These are phyloP conservation scores for Dendrobium nobile DNA, from an alignment of 106 monocot species.

Conservation along the genomic window DNA sequence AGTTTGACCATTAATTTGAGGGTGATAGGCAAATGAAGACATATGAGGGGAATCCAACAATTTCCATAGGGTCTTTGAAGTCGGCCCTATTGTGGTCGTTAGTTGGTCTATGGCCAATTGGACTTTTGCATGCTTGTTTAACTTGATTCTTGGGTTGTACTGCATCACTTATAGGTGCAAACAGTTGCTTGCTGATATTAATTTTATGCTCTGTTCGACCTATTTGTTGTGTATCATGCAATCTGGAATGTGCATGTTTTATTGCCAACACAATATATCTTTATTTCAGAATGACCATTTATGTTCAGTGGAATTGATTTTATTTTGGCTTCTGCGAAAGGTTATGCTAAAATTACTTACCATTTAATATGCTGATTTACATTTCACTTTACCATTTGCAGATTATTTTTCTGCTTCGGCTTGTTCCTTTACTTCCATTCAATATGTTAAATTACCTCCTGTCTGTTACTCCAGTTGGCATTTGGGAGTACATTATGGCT, in stretches of 20 bases:
- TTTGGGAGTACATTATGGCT: slow-evolving; percentile 79
- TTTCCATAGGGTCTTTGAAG: too few species aligned
- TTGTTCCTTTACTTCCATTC: slow-evolving; percentile 93
- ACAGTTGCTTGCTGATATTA: background rate
- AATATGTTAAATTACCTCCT: slow-evolving; percentile 98
- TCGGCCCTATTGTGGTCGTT: too few species aligned
- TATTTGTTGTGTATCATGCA: background rate
- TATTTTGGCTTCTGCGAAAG: background rate
- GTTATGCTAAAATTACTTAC: background rate
- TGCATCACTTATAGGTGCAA: background rate
- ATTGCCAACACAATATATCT: background rate
- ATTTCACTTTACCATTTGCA: slow-evolving; percentile 15
- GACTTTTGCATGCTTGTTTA: too few species aligned
- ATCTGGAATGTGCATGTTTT: background rate
- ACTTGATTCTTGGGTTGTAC: too few species aligned
- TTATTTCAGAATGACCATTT: background rate
- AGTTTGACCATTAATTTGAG: too few species aligned
- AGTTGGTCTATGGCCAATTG: too few species aligned
- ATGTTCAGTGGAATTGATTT: background rate
- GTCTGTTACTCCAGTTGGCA: slow-evolving; percentile 86
- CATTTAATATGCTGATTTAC: background rate
- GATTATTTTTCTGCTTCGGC: slow-evolving; percentile 87
- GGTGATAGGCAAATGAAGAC: too few species aligned
- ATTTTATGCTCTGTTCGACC: background rate
- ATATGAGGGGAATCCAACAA: too few species aligned